Evolutionary conservation across 169 alveolate genomes (phyloP).

Genomic region (Eimeria praecox): DNA sequence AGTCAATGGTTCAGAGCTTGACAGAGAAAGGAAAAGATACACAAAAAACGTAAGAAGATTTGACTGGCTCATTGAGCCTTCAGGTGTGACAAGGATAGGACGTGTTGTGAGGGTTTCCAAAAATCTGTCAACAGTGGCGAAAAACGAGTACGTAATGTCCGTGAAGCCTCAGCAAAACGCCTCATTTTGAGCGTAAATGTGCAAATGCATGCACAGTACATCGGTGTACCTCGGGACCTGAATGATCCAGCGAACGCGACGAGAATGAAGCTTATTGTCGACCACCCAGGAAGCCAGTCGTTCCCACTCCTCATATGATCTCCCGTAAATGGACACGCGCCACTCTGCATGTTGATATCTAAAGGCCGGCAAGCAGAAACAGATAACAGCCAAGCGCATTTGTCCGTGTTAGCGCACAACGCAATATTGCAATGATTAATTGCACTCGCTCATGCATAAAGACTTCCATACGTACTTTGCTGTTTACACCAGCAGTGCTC

Average conservation of each 20-base stretch:
- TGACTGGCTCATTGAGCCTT: not conserved
- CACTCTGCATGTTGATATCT: slow-evolving; percentile 94
- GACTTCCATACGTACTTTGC: not conserved
- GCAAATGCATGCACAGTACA: not conserved
- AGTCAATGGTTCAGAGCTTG: not conserved
- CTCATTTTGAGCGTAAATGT: not conserved
- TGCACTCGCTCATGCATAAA: not conserved
- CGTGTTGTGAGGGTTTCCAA: not conserved
- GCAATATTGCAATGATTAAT: not conserved
- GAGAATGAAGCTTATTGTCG: slow-evolving; percentile 83
- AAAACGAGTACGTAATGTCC: not conserved
- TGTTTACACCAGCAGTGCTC: not conserved
- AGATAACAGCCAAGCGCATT: not conserved
- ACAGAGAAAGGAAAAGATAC: not conserved
- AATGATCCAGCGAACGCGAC: slow-evolving; percentile 92
- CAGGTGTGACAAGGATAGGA: not conserved
- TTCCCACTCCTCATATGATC: slow-evolving; percentile 93
- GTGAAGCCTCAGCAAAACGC: not conserved
- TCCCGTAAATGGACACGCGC: slow-evolving; percentile 96
- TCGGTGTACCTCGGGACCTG: slow-evolving; percentile 90
- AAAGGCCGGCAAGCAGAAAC: not conserved
- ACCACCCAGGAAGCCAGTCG: slow-evolving; percentile 94
- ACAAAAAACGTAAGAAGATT: not conserved
- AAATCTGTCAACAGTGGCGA: not conserved
- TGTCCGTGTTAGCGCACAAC: not conserved